A percentile compares a stretch with the other conserved stretches of the same genome.
Conservation (phyloP, 768 basidiomycete genomes). For the Russula ochroleuca region DNA sequence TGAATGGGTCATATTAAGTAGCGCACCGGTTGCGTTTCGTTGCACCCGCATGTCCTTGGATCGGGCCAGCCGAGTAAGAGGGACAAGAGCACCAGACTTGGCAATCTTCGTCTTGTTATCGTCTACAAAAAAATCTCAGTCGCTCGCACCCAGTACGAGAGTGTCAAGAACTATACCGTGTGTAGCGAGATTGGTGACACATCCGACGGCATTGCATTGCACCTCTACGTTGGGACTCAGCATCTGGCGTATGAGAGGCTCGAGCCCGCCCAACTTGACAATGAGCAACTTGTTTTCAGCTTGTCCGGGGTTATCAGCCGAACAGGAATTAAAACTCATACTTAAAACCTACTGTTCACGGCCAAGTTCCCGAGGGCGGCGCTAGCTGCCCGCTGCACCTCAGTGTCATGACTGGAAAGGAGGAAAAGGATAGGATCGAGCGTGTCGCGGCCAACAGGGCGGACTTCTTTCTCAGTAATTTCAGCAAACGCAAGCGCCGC, state of each 20-base stretch:
- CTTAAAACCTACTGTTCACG: constrained; percentile 77
- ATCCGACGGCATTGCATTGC: constrained; percentile 99
- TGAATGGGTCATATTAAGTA: constrained; percentile 99
- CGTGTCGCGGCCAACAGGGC: constrained; percentile 93
- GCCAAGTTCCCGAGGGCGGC: constrained; percentile 97
- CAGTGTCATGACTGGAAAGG: constrained; percentile 94
- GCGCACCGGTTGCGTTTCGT: constrained; percentile 94
- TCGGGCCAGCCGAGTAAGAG: constrained; percentile 89
- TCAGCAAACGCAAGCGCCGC: constrained; percentile 98
- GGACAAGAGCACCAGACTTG: constrained; percentile 97
- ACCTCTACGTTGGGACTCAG: constrained; percentile 98
- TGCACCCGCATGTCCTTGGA: constrained; percentile 99
- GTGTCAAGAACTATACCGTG: constrained; percentile 60
- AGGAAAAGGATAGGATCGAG: constrained; percentile 98
- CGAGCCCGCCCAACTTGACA: constrained; percentile 94
- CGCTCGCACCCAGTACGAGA: background rate
- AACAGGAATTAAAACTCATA: background rate
- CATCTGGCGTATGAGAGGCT: constrained; percentile 98
- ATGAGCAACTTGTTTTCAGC: constrained; percentile 99
- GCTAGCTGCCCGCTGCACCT: constrained; percentile 97
- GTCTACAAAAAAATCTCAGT: constrained; percentile 46
- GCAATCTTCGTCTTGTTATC: constrained; percentile 99
- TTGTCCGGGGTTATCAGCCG: constrained; percentile 34
- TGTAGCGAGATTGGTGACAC: constrained; percentile 97
- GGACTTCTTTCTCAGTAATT: constrained; percentile 99